A percentile compares a stretch with the other conserved stretches of the same genome.
These are phyloP conservation scores for Phaseolus lunatus DNA, from an alignment of 306 rosid genomes.

Conservation along the genomic window DNA sequence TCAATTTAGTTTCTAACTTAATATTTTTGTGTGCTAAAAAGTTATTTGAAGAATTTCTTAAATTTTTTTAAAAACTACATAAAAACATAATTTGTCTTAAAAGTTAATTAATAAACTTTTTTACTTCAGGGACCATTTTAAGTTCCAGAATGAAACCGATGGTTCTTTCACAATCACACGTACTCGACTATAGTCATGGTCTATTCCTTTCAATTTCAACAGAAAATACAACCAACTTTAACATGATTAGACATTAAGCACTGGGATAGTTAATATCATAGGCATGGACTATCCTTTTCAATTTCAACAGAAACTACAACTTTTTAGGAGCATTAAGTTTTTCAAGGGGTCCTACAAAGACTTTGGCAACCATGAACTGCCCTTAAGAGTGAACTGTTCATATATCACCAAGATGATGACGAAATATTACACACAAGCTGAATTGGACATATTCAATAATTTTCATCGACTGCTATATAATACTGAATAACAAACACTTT, in stretches of 20 bases:
- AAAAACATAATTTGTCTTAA: no score
- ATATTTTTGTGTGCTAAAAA: not conserved
- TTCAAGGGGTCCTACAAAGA: slow-evolving; percentile 31
- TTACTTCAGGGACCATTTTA: not conserved
- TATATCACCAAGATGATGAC: slow-evolving; percentile 85
- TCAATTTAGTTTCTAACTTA: not conserved
- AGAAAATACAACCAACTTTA: not conserved
- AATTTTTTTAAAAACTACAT: no score
- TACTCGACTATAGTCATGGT: no score
- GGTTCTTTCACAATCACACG: not conserved
- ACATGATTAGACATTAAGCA: slow-evolving; percentile 9
- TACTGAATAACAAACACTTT: slow-evolving; percentile 2
- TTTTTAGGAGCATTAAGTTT: slow-evolving; percentile 28
- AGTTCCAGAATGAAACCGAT: not conserved
- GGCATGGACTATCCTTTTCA: slow-evolving; percentile 20
- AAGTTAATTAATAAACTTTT: no score
- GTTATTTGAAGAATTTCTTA: not conserved
- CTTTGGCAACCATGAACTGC: slow-evolving; percentile 20
- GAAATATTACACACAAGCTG: slow-evolving; percentile 36
- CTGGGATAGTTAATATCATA: not conserved
- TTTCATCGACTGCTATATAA: slow-evolving; percentile 16
- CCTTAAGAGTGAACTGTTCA: slow-evolving; percentile 17
- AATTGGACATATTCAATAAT: slow-evolving; percentile 12
- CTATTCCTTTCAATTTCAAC: slow-evolving; percentile 31
- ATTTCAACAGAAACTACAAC: slow-evolving; percentile 34